A percentile compares a stretch with the other conserved stretches of the same genome.
These are phyloP conservation scores for Galeopsis tetrahit DNA, from an alignment of 257 asterid species.

Conservation along the genomic window DNA sequence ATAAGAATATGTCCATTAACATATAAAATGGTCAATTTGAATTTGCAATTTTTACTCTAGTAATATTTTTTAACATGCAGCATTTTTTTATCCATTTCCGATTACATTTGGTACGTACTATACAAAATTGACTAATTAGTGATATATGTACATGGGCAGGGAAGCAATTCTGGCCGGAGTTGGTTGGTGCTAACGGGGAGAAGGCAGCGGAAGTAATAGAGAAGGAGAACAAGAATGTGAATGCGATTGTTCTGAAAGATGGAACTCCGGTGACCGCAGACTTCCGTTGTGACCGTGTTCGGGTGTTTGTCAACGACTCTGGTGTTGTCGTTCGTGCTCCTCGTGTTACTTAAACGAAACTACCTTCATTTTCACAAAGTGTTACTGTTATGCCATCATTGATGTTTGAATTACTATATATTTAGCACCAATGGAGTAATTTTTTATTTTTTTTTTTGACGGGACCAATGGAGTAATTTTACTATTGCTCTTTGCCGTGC, in stretches of 20 bases:
- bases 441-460: too few relatives aligned
- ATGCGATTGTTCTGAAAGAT: conserved; percentile 47
- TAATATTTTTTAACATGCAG: too few relatives aligned
- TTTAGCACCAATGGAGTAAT: too few relatives aligned
- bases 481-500: not conserved
- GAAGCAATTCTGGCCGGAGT: conserved; percentile 48
- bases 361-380: too few relatives aligned
- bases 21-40: too few relatives aligned
- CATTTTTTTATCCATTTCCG: too few relatives aligned
- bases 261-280: conserved; percentile 46
- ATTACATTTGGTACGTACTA: too few relatives aligned
- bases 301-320: conserved; percentile 52
- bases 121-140: too few relatives aligned
- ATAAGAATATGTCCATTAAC: too few relatives aligned
- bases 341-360: conserved; percentile 14
- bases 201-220: conserved; percentile 38
- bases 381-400: not conserved
- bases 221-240: conserved; percentile 36
- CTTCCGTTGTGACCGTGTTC: conserved; percentile 54
- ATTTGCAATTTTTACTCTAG: too few relatives aligned
- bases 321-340: conserved; percentile 43
- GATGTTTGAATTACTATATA: not conserved
- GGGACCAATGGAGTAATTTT: too few relatives aligned
- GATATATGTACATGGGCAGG: conserved; percentile 17
- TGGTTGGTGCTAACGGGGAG: conserved; percentile 34